Evolutionary conservation across 306 rosid genomes (phyloP).

Genomic region (Prunus davidiana): DNA sequence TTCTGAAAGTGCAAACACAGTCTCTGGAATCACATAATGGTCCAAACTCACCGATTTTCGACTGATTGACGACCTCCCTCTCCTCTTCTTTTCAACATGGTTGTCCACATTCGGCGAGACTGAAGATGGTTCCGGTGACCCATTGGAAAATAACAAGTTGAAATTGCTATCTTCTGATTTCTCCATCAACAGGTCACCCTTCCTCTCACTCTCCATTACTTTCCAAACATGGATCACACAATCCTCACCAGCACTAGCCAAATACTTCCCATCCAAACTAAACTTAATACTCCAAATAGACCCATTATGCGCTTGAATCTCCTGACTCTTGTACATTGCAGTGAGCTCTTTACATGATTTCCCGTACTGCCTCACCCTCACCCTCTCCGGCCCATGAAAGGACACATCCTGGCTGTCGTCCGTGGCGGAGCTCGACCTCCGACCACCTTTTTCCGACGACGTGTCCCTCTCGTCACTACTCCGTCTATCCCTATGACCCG

Average conservation of each 20-base stretch:
- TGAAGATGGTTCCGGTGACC: conserved; percentile 61
- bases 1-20: conserved; percentile 76
- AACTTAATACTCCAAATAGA: conserved; percentile 93
- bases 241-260: conserved; percentile 99
- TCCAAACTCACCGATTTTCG: conserved; percentile 84
- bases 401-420: conserved; percentile 91
- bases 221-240: conserved; percentile 90
- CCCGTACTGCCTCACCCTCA: conserved; percentile 81
- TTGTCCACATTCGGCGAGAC: conserved; percentile 55
- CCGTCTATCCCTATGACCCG: conserved; percentile 68
- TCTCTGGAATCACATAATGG: conserved; percentile 64
- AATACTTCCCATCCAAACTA: conserved; percentile 93
- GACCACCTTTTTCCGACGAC: conserved; percentile 84
- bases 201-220: conserved; percentile 84
- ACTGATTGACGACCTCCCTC: conserved; percentile 75
- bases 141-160: conserved; percentile 63
- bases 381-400: conserved; percentile 89
- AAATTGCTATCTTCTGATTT: conserved; percentile 58
- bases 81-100: conserved; percentile 69
- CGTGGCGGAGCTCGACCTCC: conserved; percentile 94
- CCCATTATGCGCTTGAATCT: conserved; percentile 91
- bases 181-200: conserved; percentile 74
- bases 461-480: conserved; percentile 93
- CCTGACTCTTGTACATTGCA: conserved; percentile 80
- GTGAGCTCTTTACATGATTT: conserved; percentile 75